Percentiles rank a stretch among this genome's conserved stretches.
Conservation (phyloP, 495 filamentous ascomycete species). For the Lasiosphaeria ovina region DNA sequence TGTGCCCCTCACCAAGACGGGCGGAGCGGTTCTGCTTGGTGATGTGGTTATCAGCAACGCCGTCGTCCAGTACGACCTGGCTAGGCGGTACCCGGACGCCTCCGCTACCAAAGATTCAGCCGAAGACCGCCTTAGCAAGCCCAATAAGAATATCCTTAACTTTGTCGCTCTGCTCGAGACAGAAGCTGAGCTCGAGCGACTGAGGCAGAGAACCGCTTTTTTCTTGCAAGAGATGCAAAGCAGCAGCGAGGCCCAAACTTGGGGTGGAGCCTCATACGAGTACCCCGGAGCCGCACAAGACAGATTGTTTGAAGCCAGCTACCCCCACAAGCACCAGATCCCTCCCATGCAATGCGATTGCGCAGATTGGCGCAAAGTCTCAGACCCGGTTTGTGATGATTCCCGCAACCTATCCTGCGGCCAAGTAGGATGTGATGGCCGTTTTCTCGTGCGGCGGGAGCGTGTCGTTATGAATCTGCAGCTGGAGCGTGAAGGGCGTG, state of each 20-base stretch:
- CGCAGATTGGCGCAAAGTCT: not conserved
- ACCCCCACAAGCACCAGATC: slow-evolving; percentile 33
- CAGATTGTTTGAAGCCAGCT: slow-evolving; percentile 27
- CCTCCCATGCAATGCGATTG: not conserved
- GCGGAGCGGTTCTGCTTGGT: slow-evolving; percentile 34
- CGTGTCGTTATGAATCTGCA: not conserved
- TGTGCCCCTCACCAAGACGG: slow-evolving; percentile 18
- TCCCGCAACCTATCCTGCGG: slow-evolving; percentile 12
- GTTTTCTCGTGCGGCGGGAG: slow-evolving; percentile 15
- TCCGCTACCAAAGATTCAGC: slow-evolving; percentile 29
- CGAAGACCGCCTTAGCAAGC: slow-evolving; percentile 30
- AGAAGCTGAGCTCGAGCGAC: slow-evolving; percentile 7
- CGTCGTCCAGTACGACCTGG: slow-evolving; percentile 41
- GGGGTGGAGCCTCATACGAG: slow-evolving; percentile 6
- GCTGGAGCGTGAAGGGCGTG: not conserved
- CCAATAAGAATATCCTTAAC: slow-evolving; percentile 31
- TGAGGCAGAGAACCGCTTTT: slow-evolving; percentile 16
- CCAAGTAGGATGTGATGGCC: slow-evolving; percentile 18
- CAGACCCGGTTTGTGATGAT: slow-evolving; percentile 8
- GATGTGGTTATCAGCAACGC: slow-evolving; percentile 46
- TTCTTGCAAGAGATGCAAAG: slow-evolving; percentile 18
- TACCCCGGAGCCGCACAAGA: slow-evolving; percentile 30
- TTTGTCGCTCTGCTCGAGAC: slow-evolving; percentile 27
- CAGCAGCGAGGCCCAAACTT: not conserved
- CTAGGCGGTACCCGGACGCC: slow-evolving; percentile 32